Base-by-base conservation (phyloP, 352 stramenopile genomes). In the Saprolegnia diclina region DNA sequence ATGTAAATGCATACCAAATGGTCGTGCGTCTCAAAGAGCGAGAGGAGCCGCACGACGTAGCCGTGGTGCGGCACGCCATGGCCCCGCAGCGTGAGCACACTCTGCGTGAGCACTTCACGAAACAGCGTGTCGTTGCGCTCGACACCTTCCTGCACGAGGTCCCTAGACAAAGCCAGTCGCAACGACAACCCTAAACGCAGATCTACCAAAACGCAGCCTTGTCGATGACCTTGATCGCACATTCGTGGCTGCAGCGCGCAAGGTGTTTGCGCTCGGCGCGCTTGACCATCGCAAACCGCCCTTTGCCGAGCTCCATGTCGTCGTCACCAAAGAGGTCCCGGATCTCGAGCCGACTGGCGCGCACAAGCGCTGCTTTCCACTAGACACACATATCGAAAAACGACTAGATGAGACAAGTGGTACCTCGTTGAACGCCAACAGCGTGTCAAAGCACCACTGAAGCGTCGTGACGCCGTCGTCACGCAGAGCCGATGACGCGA, bases 201-300 rank as follows among this genome's bases (percentile, higher is more conserved):
- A 21, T 14, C 13, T 66, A 71, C 65, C 85, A 92, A 67, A 94
- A 94, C 29, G 85, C 75, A 50, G 80, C 81, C 71, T 98, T 97
- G 76, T 99, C 96, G 38, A 98, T 90, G 67, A 99, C 92, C 65
- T 96, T 95, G 16, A 95, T 72, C 37, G 90, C 89, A 57, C 87
- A 97, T 69, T 90, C 86, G 22, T 79, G 55, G 56, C 52, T 62
- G 18, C 26, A 71, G 57, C 21, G 48, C 53, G 32, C 37, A 24
- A 52, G 38, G 5, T 57, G 26, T 42, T 64, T 44, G 71, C 7
- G 81, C 81, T 35, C 80, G 79, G 18, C 83, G 77, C 62, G 62
- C 44, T 57, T 68, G 16, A 93, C 85, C n/a, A 85, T 75, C 0
- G 85, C 88, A 55, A 93, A 93, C 0, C 85, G 81, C 35, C 85